Evolutionary conservation across 345 rosid species (phyloP), one percentile per base, ranked within the genome.

Genomic region (Hypericum perforatum): DNA sequence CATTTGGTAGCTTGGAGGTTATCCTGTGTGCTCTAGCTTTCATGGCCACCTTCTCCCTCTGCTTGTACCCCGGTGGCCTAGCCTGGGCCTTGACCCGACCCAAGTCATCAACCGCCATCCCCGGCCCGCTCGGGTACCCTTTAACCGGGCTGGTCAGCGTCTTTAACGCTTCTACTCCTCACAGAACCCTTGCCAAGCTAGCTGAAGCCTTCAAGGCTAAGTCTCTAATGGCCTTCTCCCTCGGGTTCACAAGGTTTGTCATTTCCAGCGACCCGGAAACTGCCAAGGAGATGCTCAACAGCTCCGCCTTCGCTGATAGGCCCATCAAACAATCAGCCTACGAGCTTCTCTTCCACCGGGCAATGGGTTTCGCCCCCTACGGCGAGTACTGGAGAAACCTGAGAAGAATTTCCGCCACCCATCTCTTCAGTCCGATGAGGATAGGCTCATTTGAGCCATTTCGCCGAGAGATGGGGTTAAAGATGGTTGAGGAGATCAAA

Each of bases 311-410:
- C 48, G 63, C 79, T 0, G 76, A 84, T 68, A 82, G 87, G 32
- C 92, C 92, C 0, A 54, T 84, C 37, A 81, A 81, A 45, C 70
- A 70, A 43, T 74, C 87, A 0, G 87, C 85, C n/a, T 73, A 78
- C 9, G 49, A 62, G 9, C 54, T 81, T 49, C 78, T 81, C 87
- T 84, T 84, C 40, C 82, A 81, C 60, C 76, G 82, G 7, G 92
- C 92, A 61, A 78, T 84, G 41, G 91, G 86, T 5, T 84, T 81
- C 22, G 84, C 92, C 16, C 81, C 87, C 16, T 56, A 70, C 0
- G 85, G 85, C 3, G 45, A 65, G 11, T 73, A 84, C 37, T 84
- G 87, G 92, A 69, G 78, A 16, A 74, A 69, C 51, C 71, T 84
- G 0, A 77, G 87, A 1, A 43, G 71, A 56, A 61, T 84, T 7